Base-by-base conservation (phyloP, 2,329 filamentous ascomycete species). In the Verticillium tricorpus region DNA sequence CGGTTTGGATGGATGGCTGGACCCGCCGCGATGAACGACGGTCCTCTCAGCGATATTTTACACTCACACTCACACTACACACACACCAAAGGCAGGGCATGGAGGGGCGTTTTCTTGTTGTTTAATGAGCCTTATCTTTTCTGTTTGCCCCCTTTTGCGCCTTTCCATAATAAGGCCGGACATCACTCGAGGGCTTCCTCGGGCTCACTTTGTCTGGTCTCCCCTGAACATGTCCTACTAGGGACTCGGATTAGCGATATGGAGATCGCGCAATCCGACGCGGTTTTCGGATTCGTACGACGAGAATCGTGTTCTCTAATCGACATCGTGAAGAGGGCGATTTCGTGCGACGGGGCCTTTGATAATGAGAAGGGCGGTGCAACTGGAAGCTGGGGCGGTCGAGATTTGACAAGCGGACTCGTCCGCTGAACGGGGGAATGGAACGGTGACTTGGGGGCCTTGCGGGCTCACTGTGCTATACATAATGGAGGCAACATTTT, bases 1-100 rank as follows among this genome's bases (percentile, higher is more conserved):
- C n/a, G 57, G 37, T 28, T 39, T 35, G 37, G 57, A 34, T 32
- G 37, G 39, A 50, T 32, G 57, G 57, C 57, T 58, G 57, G 57
- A 28, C 32, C 57, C 37, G 57, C 25, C 37, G 57, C 39, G 15
- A 58, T n/a, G 25, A 28, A 58, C 37, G 57, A 50, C 8, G 57
- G 19, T 50, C 19, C 19, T 25, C 45, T 4, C 45, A 25, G 45
- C 11, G 45, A 50, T 9, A 35, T 35, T 35, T 60, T 37, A 61
- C 34, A 58, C 34, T 39, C 55, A 50, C 62, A 58, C 15, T 25
- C 25, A 62, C 57, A 55, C 19, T 22, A 59, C n/a, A n/a, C 35
- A 40, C 37, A 59, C 57, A 45, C 19, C 57, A 39, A 25, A 34
- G 60, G 57, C 40, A 61, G 58, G 32, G 40, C 45, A 50, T 50